Evolutionary conservation across 1,284 basidiomycete genomes (phyloP), one percentile per base, ranked within the genome.

Genomic region (Wolfiporia cocos): DNA sequence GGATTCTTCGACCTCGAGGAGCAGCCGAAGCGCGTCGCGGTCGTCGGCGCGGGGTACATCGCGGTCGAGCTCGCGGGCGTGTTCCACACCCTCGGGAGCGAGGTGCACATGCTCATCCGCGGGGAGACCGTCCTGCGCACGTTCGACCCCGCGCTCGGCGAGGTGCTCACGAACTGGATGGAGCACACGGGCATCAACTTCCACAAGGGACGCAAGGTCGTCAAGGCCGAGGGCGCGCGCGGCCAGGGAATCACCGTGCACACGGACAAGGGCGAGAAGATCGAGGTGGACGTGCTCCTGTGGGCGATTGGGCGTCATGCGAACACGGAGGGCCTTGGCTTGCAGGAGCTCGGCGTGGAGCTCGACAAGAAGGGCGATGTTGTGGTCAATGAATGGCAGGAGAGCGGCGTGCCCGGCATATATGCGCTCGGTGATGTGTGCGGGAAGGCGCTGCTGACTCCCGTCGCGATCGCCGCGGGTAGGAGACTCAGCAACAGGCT

Each of bases 401-500:
- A 84, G 57, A 81, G 91, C 38, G 81, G 68, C 47, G 77, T 93
- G 14, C 67, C 75, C 15, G 74, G 78, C 43, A 72, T 99, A 51
- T 86, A 76, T 41, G 81, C 92, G 3, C 84, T 99, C 47, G 96
- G 95, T 7, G 95, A 99, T 61, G 90, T 94, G 12, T 79, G 81
- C 50, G 95, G 95, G 47, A 94, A 95, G 66, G 90, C 81, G 19
- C 69, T 94, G 21, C 73, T 99, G 47, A 99, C 95, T 1, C 95
- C 96, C n/a, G 96, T 99, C 5, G 96, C 95, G 18, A 96, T 99
- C 48, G 95, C 95, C 37, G 96, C 96, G 4, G 95, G 93, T 19
- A 73, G 95, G 44, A 72, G 92, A 48, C 68, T 98, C 30, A 76
- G 84, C 38, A 99, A 98, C 69, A 73, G 96, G 39, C 67, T 99